phyloP scores from a whole-genome alignment of 2,329 filamentous ascomycete genomes.

The Ascochyta pisi region DNA sequence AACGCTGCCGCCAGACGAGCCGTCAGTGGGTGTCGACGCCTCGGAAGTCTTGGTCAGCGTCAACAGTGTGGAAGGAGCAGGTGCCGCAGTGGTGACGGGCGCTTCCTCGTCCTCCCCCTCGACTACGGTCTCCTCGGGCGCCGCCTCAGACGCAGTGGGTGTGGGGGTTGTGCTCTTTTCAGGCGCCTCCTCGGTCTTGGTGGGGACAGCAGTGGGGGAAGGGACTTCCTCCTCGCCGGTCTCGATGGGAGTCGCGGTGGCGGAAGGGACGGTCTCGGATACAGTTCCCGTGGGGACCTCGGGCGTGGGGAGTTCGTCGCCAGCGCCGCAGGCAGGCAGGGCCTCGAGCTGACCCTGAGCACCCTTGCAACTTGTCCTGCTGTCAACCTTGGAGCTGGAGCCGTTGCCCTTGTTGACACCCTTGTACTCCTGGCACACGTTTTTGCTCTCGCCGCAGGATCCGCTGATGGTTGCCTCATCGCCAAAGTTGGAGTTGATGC shows the following conservation, averaged over 20 bases:
- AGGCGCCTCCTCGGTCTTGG: not conserved
- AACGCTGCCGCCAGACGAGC: constrained; percentile 13
- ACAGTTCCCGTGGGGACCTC: not conserved
- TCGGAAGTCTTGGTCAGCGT: constrained; percentile 7
- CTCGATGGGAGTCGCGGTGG: not conserved
- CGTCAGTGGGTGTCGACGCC: constrained; percentile 7
- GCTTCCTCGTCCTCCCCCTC: not conserved
- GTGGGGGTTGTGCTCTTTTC: not conserved
- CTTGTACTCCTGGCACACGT: constrained; percentile 34
- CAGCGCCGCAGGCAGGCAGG: constrained; percentile 26
- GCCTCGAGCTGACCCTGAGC: constrained; percentile 25
- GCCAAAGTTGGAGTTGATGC: constrained; percentile 59
- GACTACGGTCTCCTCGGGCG: not conserved
- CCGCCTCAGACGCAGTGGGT: not conserved
- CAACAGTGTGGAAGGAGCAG: constrained; percentile 8
- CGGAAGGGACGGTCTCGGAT: constrained; percentile 1
- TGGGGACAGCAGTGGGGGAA: not conserved
- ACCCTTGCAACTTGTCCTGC: constrained; percentile 21
- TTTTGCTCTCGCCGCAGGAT: constrained; percentile 39
- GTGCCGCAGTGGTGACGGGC: not conserved
- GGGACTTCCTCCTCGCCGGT: not conserved
- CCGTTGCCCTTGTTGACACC: constrained; percentile 32
- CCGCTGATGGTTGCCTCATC: constrained; percentile 55
- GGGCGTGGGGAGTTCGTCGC: not conserved
- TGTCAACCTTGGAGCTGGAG: constrained; percentile 22